Evolutionary conservation across 2,329 filamentous ascomycete species (phyloP), one percentile per base, ranked within the genome.

Genomic region (Penicillium sp.): DNA sequence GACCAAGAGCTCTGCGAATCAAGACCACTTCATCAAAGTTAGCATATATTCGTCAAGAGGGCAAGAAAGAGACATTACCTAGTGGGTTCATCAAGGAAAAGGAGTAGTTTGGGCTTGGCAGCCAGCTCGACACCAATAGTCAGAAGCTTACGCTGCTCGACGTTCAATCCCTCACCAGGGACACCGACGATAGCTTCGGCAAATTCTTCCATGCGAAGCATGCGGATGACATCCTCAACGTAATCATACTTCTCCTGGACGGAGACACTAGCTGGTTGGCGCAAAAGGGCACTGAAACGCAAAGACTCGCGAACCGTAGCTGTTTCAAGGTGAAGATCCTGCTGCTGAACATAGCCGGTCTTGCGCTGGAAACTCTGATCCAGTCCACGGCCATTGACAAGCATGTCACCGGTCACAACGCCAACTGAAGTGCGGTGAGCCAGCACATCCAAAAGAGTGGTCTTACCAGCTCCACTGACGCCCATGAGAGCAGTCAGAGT

Each of bases 111-210:
- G 7, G 93, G 93, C 78, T 93, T 96, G 2, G 92, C 92, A 33
- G 91, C 92, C 27, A 97, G 83, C 71, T 97, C 93, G n/a, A 96
- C 92, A 73, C 92, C 92, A 61, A 96, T 96, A 1, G 91, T 96
- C 8, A 96, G 81, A 64, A 90, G 88, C 68, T 86, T 86, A 14
- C 84, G 78, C 68, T 87, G 84, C 67, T 86, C 84, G 35, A 83
- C 78, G 57, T 83, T 83, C 42, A 83, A 74, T 69, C 80, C 92
- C 77, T 93, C 90, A 49, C 92, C 92, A 1, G 90, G 90, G 25
- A 91, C 87, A 78, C 92, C 92, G 51, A 96, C 90, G 42, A 96
- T 83, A 9, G 92, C 92, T 67, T 95, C 91, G n/a, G 91, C 90
- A 65, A 93, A 96, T 51, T 91, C 87, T 57, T 90, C 81, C 92